phyloP scores from a whole-genome alignment of 345 rosid species.

The Salix suchowensis region DNA sequence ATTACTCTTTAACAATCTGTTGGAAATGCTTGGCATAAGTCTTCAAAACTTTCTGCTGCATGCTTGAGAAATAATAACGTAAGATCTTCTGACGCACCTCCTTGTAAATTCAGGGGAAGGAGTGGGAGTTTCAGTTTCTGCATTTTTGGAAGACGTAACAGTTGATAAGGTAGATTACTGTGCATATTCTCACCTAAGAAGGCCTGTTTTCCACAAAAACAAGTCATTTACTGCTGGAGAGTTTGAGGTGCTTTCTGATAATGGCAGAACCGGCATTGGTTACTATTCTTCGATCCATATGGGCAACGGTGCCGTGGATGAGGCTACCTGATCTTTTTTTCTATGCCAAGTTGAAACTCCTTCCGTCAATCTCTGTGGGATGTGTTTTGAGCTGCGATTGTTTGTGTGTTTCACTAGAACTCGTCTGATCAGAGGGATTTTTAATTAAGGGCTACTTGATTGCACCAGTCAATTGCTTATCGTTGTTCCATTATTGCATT shows the following conservation, averaged over 20 bases:
- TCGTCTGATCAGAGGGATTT: neutral
- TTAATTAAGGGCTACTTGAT: neutral
- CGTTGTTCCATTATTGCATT: neutral
- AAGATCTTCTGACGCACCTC: neutral
- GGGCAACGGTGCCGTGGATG: neutral
- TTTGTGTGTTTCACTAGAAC: neutral
- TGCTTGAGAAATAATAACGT: neutral
- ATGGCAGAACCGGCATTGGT: slow-evolving; percentile 42
- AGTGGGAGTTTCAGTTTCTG: slow-evolving; percentile 67
- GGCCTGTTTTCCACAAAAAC: slow-evolving; percentile 30
- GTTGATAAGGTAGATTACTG: slow-evolving; percentile 72
- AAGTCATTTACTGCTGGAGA: slow-evolving; percentile 38
- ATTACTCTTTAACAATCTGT: too few relatives aligned
- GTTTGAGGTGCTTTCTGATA: slow-evolving; percentile 41
- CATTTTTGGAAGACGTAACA: slow-evolving; percentile 39
- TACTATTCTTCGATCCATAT: slow-evolving; percentile 2
- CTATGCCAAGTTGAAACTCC: neutral
- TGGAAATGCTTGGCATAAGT: neutral
- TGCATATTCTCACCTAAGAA: slow-evolving; percentile 57
- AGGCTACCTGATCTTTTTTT: neutral
- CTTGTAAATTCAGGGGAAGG: slow-evolving; percentile 63
- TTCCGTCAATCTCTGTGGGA: neutral
- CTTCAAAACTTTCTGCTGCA: neutral
- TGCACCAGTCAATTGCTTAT: neutral
- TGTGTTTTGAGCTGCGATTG: neutral